Base-by-base conservation (phyloP, 768 basidiomycete species). In the Xerocomellus chrysenteron region DNA sequence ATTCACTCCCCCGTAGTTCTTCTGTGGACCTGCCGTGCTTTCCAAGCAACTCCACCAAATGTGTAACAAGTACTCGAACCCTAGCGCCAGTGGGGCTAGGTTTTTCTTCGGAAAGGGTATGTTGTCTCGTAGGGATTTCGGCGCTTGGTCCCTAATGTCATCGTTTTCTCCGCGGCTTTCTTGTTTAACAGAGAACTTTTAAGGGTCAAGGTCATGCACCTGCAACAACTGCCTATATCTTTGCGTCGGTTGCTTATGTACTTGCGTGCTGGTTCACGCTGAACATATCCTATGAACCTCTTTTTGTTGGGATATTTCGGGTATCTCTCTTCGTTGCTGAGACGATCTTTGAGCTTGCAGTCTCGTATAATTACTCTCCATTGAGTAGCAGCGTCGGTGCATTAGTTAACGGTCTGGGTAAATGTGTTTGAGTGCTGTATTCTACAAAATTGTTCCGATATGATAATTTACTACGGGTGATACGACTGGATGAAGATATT, bases 91-190 rank as follows among this genome's bases (percentile, higher is more conserved):
- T 35, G 83, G 84, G n/a, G 89, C 90, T 1, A 76, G 88, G 52
- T 96, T 95, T 82, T 90, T 90, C 80, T 96, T 88, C 60, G 91
- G 92, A 46, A 95, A 95, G 73, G 93, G 88, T 88, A 59, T 37
- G 83, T 69, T 46, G 14, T 30, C 33, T 55, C 33, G 33, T 52
- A 13, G 7, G 11, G 8, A 35, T 39, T 9, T 30, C 11, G 36
- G 51, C 7, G 28, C 24, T 28, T 6, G 12, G 32, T 47, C 13
- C 1, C 50, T 69, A 17, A 67, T 52, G 35, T 0, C 21, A 30
- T 41, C 4, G 13, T 55, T 58, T 11, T 43, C 39, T 37, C 2
- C 5, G 28, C 10, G 51, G 16, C 7, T 17, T 21, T n/a, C 5
- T 48, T 49, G 19, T 33, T 30, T 11, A 26, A 55, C 57, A 68